These are phyloP conservation scores for Rhynchospora pubera DNA, from an alignment of 176 grass and related monocot genomes.

Conservation along the genomic window DNA sequence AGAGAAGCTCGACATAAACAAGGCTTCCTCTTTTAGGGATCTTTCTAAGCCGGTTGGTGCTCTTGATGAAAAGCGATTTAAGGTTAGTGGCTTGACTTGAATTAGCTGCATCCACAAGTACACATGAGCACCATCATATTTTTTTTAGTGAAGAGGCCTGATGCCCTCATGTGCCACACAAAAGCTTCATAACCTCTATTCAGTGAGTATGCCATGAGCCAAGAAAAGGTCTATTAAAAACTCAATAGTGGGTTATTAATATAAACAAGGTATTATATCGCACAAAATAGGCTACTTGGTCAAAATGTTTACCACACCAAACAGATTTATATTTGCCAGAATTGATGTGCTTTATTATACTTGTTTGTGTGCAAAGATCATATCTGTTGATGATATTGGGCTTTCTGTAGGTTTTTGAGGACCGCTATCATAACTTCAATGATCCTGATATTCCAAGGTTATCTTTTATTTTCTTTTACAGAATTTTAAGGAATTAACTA, in stretches of 20 bases:
- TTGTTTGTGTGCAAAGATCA: constrained; percentile 4
- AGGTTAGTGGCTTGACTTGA: constrained; percentile 37
- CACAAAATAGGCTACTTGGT: not conserved
- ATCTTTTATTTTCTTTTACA: not conserved
- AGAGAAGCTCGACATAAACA: constrained; percentile 93
- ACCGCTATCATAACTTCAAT: constrained; percentile 88
- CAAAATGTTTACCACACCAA: not conserved
- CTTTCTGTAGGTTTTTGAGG: constrained; percentile 78
- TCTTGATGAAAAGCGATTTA: constrained; percentile 80
- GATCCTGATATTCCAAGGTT: constrained; percentile 99
- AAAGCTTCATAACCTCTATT: not conserved
- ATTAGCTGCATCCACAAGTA: not conserved
- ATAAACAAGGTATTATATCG: constrained; percentile 2
- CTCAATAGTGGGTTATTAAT: not conserved
- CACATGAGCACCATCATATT: not conserved
- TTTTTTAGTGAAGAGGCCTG: not conserved
- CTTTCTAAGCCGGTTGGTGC: constrained; percentile 94
- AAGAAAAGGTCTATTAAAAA: not conserved
- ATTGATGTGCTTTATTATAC: not conserved
- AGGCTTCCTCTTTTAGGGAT: constrained; percentile 88
- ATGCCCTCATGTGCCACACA: not conserved
- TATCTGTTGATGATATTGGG: constrained; percentile 27
- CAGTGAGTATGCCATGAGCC: not conserved
- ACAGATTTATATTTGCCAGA: not conserved
- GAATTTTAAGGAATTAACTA: not conserved